Evolutionary conservation across 2,329 filamentous ascomycete species (phyloP).

Genomic region (Venturia nashicola): DNA sequence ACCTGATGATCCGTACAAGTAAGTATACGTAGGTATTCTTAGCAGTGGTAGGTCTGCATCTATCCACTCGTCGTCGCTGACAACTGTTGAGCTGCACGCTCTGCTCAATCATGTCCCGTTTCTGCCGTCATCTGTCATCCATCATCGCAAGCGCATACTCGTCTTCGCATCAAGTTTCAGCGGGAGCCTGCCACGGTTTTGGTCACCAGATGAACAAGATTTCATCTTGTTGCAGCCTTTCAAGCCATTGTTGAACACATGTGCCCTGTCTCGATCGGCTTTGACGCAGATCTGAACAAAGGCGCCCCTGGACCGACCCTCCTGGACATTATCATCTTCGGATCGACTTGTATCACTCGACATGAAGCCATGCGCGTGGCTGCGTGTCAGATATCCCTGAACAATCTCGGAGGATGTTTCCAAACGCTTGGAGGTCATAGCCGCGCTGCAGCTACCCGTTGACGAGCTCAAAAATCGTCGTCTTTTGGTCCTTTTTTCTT

Average conservation of each 20-base stretch:
- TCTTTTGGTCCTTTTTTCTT: neutral
- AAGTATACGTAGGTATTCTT: neutral
- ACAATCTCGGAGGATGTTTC: neutral
- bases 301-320: neutral
- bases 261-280: neutral
- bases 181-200: neutral
- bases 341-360: constrained; percentile 3
- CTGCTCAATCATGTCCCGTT: neutral
- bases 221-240: neutral
- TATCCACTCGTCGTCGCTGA: neutral
- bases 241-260: constrained; percentile 2
- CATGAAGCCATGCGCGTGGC: neutral
- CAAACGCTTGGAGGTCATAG: neutral
- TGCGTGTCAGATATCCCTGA: constrained; percentile 6
- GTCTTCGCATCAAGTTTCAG: neutral
- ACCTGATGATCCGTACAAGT: no score
- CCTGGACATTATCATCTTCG: neutral
- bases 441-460: constrained; percentile 5
- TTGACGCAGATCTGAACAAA: constrained; percentile 3
- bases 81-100: neutral
- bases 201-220: neutral
- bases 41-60: constrained; percentile 1
- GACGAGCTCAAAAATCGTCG: neutral
- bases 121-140: neutral
- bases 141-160: neutral